Conservation (phyloP, 768 basidiomycete genomes). For the Macrolepiota albuminosa region DNA sequence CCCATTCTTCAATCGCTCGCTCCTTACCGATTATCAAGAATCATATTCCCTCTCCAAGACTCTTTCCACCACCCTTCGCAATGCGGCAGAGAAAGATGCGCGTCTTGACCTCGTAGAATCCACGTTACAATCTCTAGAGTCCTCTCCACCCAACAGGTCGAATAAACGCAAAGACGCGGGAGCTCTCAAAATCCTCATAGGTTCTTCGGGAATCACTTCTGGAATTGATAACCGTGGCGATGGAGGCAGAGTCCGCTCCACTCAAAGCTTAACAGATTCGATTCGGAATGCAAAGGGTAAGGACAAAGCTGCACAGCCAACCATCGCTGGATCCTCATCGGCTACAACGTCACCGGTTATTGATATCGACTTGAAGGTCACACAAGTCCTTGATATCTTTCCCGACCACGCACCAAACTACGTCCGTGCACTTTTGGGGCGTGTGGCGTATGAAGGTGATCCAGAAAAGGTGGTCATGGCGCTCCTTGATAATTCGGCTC, state of each 20-base stretch:
- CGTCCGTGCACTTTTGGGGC: conserved; percentile 50
- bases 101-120: conserved; percentile 54
- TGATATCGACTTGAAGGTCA: conserved; percentile 52
- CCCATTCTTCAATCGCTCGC: conserved; percentile 62
- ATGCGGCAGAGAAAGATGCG: conserved; percentile 49
- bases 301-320: not conserved
- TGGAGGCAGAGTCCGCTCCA: conserved; percentile 13
- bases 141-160: not conserved
- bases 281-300: not conserved
- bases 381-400: conserved; percentile 74
- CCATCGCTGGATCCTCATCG: conserved; percentile 5
- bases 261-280: not conserved
- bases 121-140: conserved; percentile 38
- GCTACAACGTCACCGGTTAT: conserved; percentile 25
- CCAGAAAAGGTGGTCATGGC: conserved; percentile 65
- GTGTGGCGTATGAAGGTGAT: conserved; percentile 45
- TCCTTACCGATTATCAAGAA: conserved; percentile 71
- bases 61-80: conserved; percentile 39
- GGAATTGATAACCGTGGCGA: conserved; percentile 34
- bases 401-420: conserved; percentile 56
- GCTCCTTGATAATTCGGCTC: conserved; percentile 71
- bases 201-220: conserved; percentile 48
- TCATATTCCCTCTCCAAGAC: conserved; percentile 54
- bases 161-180: conserved; percentile 38
- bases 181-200: conserved; percentile 58